A percentile compares a stretch with the other conserved stretches of the same genome.
phyloP scores from a whole-genome alignment of 2,329 filamentous ascomycete species.

The Apiospora marii region DNA sequence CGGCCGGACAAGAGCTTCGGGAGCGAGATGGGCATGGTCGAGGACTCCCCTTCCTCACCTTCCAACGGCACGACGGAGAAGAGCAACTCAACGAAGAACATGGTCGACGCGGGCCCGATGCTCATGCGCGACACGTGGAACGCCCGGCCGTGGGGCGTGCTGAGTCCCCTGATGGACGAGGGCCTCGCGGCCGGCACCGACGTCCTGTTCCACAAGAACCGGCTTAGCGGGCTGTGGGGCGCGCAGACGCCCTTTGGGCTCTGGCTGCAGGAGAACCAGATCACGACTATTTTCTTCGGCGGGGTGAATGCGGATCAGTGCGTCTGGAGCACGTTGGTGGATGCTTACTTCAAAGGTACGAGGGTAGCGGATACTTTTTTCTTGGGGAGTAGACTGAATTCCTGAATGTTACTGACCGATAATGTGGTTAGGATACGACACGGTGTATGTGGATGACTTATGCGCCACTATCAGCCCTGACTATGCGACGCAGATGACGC shows the following conservation, averaged over 20 bases:
- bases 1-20: slow-evolving; percentile 38
- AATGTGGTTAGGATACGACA: slow-evolving; percentile 7
- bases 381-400: neutral
- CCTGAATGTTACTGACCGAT: neutral
- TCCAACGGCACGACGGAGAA: slow-evolving; percentile 15
- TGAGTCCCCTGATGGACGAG: slow-evolving; percentile 37
- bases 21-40: slow-evolving; percentile 39
- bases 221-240: slow-evolving; percentile 41
- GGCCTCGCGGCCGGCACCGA: slow-evolving; percentile 38
- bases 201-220: slow-evolving; percentile 42
- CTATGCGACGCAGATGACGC: slow-evolving; percentile 16
- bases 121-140: slow-evolving; percentile 40
- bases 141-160: slow-evolving; percentile 40
- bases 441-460: slow-evolving; percentile 9
- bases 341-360: slow-evolving; percentile 42
- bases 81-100: slow-evolving; percentile 32
- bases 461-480: slow-evolving; percentile 6
- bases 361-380: no score
- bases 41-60: neutral
- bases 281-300: slow-evolving; percentile 43
- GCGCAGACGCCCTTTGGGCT: slow-evolving; percentile 41
- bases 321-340: slow-evolving; percentile 42
- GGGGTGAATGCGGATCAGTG: slow-evolving; percentile 44
- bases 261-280: slow-evolving; percentile 41
- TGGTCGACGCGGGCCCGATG: slow-evolving; percentile 36